Conservation (phyloP, 2,329 filamentous ascomycete species). For the Colletotrichum sp. region DNA sequence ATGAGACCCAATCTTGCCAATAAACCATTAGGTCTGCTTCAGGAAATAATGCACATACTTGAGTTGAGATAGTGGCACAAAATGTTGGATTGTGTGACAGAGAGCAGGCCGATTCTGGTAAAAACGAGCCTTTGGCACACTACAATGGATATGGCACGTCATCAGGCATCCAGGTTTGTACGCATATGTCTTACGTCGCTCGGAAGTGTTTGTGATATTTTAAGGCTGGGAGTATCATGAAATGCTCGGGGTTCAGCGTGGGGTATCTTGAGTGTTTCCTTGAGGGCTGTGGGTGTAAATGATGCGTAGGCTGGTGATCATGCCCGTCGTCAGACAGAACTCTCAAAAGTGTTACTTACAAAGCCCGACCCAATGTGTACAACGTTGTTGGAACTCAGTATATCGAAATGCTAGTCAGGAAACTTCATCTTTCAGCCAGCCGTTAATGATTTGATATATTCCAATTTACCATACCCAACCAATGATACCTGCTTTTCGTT, state of each 20-base stretch:
- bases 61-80: not conserved
- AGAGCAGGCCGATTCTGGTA: not conserved
- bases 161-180: not conserved
- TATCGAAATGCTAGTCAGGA: fast-evolving
- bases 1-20: not conserved
- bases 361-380: not conserved
- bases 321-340: not conserved
- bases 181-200: not conserved
- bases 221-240: not conserved
- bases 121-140: not conserved
- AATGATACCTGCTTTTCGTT: fast-evolving
- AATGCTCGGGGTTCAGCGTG: not conserved
- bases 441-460: not conserved
- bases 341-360: not conserved
- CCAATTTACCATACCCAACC: not conserved
- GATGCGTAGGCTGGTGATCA: not conserved
- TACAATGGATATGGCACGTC: not conserved
- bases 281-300: not conserved
- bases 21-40: not conserved
- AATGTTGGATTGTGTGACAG: not conserved
- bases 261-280: not conserved
- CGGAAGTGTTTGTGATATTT: not conserved
- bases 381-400: not conserved
- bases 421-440: not conserved
- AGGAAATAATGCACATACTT: not conserved